These are phyloP conservation scores for Ophiostoma novo-ulmi DNA, from an alignment of 2,329 filamentous ascomycete genomes.

Conservation along the genomic window DNA sequence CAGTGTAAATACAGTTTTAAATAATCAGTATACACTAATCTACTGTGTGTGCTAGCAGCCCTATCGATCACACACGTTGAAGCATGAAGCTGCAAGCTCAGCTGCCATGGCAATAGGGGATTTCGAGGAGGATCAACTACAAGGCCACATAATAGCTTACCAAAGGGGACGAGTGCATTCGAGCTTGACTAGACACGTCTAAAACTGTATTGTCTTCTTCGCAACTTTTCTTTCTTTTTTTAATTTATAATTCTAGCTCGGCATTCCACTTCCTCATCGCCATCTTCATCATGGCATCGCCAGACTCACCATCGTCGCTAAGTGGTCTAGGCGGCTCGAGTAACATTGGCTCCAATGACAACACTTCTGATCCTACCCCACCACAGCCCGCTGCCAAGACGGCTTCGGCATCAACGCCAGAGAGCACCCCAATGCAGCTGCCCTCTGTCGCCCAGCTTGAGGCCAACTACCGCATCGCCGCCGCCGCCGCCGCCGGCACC, in stretches of 20 bases:
- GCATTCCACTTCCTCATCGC: constrained; percentile 1
- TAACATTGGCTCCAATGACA: not conserved
- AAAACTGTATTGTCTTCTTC: not conserved
- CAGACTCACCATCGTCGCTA: constrained; percentile 10
- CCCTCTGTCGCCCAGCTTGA: constrained; percentile 22
- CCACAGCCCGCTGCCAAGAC: not conserved
- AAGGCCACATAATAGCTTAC: not conserved
- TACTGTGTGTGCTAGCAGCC: not conserved
- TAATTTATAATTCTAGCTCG: not conserved
- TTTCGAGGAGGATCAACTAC: not conserved
- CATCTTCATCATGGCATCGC: constrained; percentile 13
- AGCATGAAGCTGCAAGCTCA: not conserved
- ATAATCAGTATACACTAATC: not conserved
- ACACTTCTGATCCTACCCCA: not conserved
- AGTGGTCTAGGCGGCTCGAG: not conserved
- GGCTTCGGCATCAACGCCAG: not conserved
- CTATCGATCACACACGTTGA: not conserved
- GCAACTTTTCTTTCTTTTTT: not conserved
- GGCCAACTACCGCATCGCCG: constrained; percentile 22
- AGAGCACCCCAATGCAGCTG: not conserved
- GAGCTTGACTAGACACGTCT: not conserved
- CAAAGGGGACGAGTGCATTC: not conserved
- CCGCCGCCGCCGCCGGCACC: constrained; percentile 15
- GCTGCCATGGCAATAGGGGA: constrained; percentile 1
- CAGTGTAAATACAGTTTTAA: not conserved